Percentiles rank a stretch among this genome's conserved stretches.
Evolutionary conservation across 139 green algal species (phyloP).

Genomic region (Chlorella sorokiniana): DNA sequence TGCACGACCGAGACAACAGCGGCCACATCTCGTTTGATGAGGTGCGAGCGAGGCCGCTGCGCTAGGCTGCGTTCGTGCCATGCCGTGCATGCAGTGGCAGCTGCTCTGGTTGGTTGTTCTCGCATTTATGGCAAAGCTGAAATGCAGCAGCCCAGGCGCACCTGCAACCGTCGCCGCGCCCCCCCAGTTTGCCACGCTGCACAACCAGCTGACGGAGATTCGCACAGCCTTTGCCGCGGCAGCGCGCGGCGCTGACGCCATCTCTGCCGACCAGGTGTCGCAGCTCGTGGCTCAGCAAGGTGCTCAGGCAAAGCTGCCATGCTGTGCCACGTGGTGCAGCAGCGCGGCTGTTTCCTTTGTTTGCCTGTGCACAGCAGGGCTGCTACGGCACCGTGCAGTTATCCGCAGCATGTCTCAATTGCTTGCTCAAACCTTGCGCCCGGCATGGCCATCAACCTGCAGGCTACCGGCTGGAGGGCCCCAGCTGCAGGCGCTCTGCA

Average conservation of each 20-base stretch:
- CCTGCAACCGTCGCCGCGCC: not conserved
- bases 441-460: not conserved
- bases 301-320: not conserved
- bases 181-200: not conserved
- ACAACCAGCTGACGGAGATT: conserved; percentile 17
- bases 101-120: not conserved
- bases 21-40: conserved; percentile 2
- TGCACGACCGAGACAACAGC: conserved; percentile 8
- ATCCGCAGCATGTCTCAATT: too few relatives aligned
- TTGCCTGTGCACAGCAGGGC: not conserved
- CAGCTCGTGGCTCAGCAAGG: conserved; percentile 20
- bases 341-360: not conserved
- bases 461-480: conserved; percentile 12
- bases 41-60: not conserved
- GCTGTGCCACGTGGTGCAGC: not conserved
- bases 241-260: not conserved
- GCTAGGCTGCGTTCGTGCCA: too few relatives aligned
- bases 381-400: not conserved
- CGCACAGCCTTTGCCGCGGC: not conserved
- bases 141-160: not conserved
- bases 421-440: too few relatives aligned
- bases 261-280: not conserved
- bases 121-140: not conserved
- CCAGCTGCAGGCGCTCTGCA: not conserved
- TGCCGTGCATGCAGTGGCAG: too few relatives aligned